Evolutionary conservation across 2,329 filamentous ascomycete species (phyloP), one percentile per base, ranked within the genome.

Genomic region (Truncatella angustata): DNA sequence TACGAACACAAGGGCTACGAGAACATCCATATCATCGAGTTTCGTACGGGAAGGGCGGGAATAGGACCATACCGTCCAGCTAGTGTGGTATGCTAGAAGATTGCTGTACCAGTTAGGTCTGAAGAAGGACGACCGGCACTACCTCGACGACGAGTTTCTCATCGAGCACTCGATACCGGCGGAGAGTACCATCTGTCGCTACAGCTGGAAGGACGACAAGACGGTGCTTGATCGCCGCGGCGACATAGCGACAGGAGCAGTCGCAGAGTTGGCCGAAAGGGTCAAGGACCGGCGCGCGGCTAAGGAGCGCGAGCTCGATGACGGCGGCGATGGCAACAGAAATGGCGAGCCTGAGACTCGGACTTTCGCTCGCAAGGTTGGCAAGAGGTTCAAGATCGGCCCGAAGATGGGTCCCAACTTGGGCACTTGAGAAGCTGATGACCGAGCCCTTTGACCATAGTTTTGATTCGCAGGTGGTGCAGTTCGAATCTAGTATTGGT

Each of bases 41-140:
- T 60, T 37, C 20, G 36, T 6, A n/a, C 49, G 4, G n/a, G 26
- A 21, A 10, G 50, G 58, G 2, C 34, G 10, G 5, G 53, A 36
- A 4, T 58, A 54, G 58, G 40, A 58, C 7, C 53, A 57, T 12
- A 12, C 35, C 4, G n/a, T 16, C 4, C 51, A 56, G 18, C 45
- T 50, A 12, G 21, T 60, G 0, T 60, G 55, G 40, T 6, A 53
- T 6, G 51, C 47, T 9, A 36, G 18, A 12, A 14, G 6, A 1
- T 11, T 58, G 10, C 16, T 21, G 4, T 3, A 16, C 1, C 4
- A 20, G 16, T 32, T 56, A 1, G 51, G 49, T 2, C 4, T 30
- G 4, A 24, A 20, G n/a, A n/a, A 26, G 16, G 40, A 12, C 16
- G 10, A 20, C 12, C 5, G 7, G 21, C 5, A 24, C 5, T 53